These are phyloP conservation scores for Ajuga chamaepitys DNA, from an alignment of 257 asterid genomes.

Conservation along the genomic window DNA sequence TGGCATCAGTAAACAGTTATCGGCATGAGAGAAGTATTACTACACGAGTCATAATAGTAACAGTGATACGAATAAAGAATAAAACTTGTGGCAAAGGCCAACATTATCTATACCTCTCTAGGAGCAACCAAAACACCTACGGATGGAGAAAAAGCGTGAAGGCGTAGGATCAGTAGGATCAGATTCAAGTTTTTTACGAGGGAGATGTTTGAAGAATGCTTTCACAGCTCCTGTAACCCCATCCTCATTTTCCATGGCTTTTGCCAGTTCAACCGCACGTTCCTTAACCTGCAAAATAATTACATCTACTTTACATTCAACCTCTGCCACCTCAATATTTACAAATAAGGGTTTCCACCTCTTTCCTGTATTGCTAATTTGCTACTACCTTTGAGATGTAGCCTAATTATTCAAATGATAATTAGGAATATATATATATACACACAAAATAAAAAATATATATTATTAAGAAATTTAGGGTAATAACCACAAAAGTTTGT, in stretches of 20 bases:
- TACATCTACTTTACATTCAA: constrained; percentile 13
- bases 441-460: too few relatives aligned
- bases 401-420: too few relatives aligned
- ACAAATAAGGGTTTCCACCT: too few relatives aligned
- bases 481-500: too few relatives aligned
- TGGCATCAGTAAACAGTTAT: not conserved
- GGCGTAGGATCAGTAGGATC: constrained; percentile 34
- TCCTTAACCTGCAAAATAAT: constrained; percentile 64
- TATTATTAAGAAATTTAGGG: too few relatives aligned
- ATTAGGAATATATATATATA: too few relatives aligned
- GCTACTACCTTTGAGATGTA: too few relatives aligned
- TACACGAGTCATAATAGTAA: not conserved
- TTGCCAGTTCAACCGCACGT: constrained; percentile 75
- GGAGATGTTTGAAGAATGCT: constrained; percentile 85
- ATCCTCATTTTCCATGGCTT: constrained; percentile 92
- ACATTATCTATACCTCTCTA: constrained; percentile 38
- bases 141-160: constrained; percentile 43
- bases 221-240: constrained; percentile 93
- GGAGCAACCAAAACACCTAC: constrained; percentile 80
- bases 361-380: too few relatives aligned
- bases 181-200: constrained; percentile 40
- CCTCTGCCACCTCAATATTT: not conserved
- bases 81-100: not conserved
- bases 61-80: constrained; percentile 6
- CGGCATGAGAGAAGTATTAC: not conserved